Conservation (phyloP, 179 eudicot genomes). For the Nepenthes alata region DNA sequence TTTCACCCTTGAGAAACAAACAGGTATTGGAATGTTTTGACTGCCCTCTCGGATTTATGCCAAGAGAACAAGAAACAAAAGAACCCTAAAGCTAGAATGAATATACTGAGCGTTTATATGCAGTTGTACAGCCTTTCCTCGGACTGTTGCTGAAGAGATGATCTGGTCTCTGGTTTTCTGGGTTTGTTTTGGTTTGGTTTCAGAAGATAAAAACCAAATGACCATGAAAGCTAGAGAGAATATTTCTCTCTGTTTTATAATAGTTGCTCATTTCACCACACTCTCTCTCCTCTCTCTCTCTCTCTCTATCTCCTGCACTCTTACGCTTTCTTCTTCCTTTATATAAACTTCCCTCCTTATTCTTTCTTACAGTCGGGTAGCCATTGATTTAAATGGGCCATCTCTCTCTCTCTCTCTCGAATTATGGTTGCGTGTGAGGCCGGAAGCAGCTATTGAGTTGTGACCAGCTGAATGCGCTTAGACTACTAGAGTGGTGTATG, state of each 20-base stretch:
- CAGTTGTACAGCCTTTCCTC: too few species aligned
- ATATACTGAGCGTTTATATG: too few species aligned
- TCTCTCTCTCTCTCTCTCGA: slow-evolving; percentile 12
- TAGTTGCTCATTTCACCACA: too few species aligned
- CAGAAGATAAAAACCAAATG: too few species aligned
- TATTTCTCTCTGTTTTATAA: too few species aligned
- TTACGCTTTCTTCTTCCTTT: slow-evolving; percentile 10
- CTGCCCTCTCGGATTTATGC: slow-evolving; percentile 8
- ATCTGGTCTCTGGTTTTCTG: too few species aligned
- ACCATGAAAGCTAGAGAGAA: too few species aligned
- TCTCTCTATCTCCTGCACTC: slow-evolving; percentile 3
- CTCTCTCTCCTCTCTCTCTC: slow-evolving; percentile 8
- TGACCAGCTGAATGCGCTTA: slow-evolving; percentile 34
- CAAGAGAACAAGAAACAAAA: slow-evolving; percentile 16
- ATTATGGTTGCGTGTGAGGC: slow-evolving; percentile 23
- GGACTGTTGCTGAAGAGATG: too few species aligned
- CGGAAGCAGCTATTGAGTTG: slow-evolving; percentile 32
- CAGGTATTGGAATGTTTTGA: slow-evolving; percentile 37
- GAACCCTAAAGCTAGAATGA: too few species aligned
- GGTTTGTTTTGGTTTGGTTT: too few species aligned
- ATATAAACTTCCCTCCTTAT: slow-evolving; percentile 1
- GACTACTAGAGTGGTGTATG: slow-evolving; percentile 12
- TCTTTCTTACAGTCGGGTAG: slow-evolving; percentile 14
- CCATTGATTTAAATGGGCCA: slow-evolving; percentile 30
- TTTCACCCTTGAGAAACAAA: slow-evolving; percentile 31